Conservation (phyloP, 208 protist genomes). For the Leishmania martiniquensis region DNA sequence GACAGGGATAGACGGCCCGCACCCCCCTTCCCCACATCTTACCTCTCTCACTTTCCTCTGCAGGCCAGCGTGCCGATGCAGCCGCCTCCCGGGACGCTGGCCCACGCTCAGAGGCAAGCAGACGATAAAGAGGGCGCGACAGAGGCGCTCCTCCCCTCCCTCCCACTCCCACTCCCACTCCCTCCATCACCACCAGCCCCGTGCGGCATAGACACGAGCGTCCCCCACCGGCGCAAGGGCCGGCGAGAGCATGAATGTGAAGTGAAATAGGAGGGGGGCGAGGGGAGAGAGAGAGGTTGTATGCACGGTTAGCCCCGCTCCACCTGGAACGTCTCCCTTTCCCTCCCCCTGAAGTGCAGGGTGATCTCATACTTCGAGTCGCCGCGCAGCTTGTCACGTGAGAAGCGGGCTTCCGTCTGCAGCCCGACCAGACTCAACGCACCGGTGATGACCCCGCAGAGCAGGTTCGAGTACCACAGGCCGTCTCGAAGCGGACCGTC, state of each 20-base stretch:
- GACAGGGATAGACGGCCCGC: too few species aligned
- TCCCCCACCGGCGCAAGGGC: not conserved
- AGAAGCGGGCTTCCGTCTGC: slow-evolving; percentile 81
- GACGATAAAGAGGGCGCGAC: too few species aligned
- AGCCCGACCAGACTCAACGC: slow-evolving; percentile 95
- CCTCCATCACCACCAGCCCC: not conserved
- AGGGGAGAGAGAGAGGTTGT: not conserved
- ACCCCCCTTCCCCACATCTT: too few species aligned
- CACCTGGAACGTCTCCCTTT: slow-evolving; percentile 80
- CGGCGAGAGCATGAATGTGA: not conserved
- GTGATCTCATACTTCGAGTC: slow-evolving; percentile 91
- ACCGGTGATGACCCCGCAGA: slow-evolving; percentile 97
- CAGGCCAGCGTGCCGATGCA: too few species aligned
- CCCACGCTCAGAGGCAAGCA: too few species aligned
- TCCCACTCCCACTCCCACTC: not conserved
- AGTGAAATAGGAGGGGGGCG: not conserved
- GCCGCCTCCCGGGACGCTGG: too few species aligned
- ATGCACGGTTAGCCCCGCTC: slow-evolving; percentile 43
- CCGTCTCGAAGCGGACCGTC: slow-evolving; percentile 80
- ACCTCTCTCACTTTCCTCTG: too few species aligned
- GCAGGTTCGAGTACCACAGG: slow-evolving; percentile 97
- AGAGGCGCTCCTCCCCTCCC: not conserved
- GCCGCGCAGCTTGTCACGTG: slow-evolving; percentile 86
- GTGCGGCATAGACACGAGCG: slow-evolving; percentile 12
- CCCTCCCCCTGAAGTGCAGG: slow-evolving; percentile 78